Conservation (phyloP, 805 yeast genomes). For the Yamadazyma ubonensis region DNA sequence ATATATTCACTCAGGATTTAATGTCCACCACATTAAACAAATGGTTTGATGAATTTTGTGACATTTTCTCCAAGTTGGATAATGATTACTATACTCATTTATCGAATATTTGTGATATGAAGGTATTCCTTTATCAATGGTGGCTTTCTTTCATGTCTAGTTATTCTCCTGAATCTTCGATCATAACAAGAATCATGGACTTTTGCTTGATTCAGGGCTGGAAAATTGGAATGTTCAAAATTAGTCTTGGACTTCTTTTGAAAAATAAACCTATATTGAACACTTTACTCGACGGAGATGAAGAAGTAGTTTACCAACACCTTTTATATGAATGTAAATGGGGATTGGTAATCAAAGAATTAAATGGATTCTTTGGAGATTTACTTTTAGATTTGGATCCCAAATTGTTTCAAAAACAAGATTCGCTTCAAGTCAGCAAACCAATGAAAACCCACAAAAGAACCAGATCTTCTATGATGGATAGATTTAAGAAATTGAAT, state of each 20-base stretch:
- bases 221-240: slow-evolving; percentile 52
- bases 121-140: slow-evolving; percentile 61
- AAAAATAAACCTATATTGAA: slow-evolving; percentile 47
- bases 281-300: slow-evolving; percentile 34
- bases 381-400: slow-evolving; percentile 38
- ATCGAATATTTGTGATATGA: slow-evolving; percentile 38
- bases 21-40: slow-evolving; percentile 54
- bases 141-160: slow-evolving; percentile 59
- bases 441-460: slow-evolving; percentile 17
- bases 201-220: slow-evolving; percentile 52
- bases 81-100: slow-evolving; percentile 46
- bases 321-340: slow-evolving; percentile 43
- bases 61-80: slow-evolving; percentile 40
- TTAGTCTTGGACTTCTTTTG: slow-evolving; percentile 51
- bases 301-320: slow-evolving; percentile 45
- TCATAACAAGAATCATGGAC: slow-evolving; percentile 52
- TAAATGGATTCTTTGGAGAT: slow-evolving; percentile 40
- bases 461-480: slow-evolving; percentile 23
- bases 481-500: slow-evolving; percentile 28
- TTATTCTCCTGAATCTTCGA: slow-evolving; percentile 53
- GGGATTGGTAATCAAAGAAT: slow-evolving; percentile 37
- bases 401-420: slow-evolving; percentile 18
- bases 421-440: slow-evolving; percentile 6
- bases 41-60: slow-evolving; percentile 52
- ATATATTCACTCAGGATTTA: slow-evolving; percentile 47